phyloP scores from a whole-genome alignment of 345 rosid genomes.

The Syzygium oleosum region DNA sequence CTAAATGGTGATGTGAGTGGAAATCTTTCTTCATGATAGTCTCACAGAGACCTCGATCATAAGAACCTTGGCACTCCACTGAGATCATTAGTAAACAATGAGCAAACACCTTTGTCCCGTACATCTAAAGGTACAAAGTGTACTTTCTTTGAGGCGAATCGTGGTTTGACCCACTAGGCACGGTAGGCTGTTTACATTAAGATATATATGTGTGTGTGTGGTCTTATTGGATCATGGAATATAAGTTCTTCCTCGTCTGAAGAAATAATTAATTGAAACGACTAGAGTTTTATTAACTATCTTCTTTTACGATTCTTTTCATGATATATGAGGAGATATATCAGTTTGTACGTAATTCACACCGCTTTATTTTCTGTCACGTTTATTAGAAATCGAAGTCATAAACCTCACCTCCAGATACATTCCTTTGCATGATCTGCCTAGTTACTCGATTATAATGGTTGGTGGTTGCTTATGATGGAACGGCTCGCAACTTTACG shows the following conservation, averaged over 20 bases:
- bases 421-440: background rate
- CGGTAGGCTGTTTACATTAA: background rate
- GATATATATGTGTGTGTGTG: background rate
- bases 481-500: background rate
- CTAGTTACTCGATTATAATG: background rate
- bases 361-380: background rate
- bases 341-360: background rate
- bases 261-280: background rate
- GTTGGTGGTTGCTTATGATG: background rate
- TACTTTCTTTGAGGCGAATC: background rate
- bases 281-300: background rate
- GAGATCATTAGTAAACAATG: background rate
- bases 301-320: background rate
- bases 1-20: background rate
- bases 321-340: background rate
- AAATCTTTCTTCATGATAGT: background rate
- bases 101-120: background rate
- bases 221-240: background rate
- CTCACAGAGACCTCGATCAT: background rate
- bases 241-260: background rate
- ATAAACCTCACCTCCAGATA: background rate
- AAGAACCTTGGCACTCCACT: background rate
- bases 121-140: background rate
- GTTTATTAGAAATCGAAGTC: background rate
- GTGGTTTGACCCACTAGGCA: background rate